Evolutionary conservation across 805 yeast species (phyloP), one percentile per base, ranked within the genome.

Genomic region (Yamadazyma endophytica): DNA sequence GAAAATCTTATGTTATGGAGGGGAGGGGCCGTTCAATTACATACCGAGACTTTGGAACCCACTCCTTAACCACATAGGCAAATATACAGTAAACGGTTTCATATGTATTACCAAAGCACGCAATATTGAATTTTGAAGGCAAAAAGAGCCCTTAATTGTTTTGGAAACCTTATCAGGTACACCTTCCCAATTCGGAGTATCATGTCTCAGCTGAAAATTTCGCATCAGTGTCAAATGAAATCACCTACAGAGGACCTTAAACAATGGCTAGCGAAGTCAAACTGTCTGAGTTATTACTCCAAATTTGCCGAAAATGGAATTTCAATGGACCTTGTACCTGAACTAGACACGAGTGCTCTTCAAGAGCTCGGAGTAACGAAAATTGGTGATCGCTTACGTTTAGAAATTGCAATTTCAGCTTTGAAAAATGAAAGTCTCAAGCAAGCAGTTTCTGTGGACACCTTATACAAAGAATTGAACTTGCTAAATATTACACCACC

Each of bases 321-420:
- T 40, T 68, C 77, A 0, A 60, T 65, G 14, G 83, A 77, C 31
- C 56, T 81, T 5, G 43, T 82, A 6, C 60, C 75, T 4, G 81
- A 77, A 37, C 58, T 79, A 26, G 95, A 85, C 46, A 65, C 71
- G 25, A 64, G 58, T 5, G 74, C 87, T 1, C 67, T 90, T 34
- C 73, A 70, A 28, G 92, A 82, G 35, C 51, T 92, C 8, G 95
- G 96, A 0, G 56, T 90, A 8, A 40, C 46, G n/a, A 81, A 76
- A 42, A 74, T 90, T 11, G 97, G 97, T 1, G 97, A 92, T 53
- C 63, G 96, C 17, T 64, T 90, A 13, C 64, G 82, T 17, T 56
- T 90, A 8, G 75, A 80, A 46, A 62, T 75, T 11, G 79, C 81
- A 13, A 65, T 84, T 3, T 62, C 70, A 18, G 53, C 62, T 24